Conservation (phyloP, 495 filamentous ascomycete genomes). For the Sabuloglossum arenarium region DNA sequence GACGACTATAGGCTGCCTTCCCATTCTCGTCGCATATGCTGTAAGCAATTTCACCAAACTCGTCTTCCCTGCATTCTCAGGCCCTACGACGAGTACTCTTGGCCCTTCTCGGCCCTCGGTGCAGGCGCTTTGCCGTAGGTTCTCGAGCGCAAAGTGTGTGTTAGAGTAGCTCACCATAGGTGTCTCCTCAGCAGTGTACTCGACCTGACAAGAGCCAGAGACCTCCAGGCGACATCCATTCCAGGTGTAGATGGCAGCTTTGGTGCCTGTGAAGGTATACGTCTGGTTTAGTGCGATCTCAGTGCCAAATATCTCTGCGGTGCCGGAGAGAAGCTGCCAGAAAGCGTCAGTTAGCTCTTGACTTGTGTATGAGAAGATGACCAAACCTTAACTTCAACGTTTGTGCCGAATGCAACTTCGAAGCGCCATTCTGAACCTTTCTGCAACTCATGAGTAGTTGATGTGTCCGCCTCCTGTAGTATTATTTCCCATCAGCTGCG, state of each 20-base stretch:
- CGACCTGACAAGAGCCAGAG: slow-evolving; percentile 38
- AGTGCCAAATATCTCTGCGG: slow-evolving; percentile 88
- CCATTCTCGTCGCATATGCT: slow-evolving; percentile 56
- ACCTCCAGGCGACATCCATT: slow-evolving; percentile 74
- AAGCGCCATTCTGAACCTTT: slow-evolving; percentile 70
- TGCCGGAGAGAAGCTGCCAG: slow-evolving; percentile 47
- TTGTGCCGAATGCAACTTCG: slow-evolving; percentile 50
- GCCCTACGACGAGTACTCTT: slow-evolving; percentile 66
- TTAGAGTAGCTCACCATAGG: slow-evolving; percentile 69
- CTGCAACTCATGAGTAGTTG: slow-evolving; percentile 19
- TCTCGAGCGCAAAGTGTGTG: slow-evolving; percentile 67
- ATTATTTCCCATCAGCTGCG: neutral
- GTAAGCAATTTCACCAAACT: slow-evolving; percentile 63
- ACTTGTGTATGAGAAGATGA: neutral
- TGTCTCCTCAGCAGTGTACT: slow-evolving; percentile 69
- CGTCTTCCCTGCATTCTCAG: slow-evolving; percentile 67
- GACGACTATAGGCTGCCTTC: slow-evolving; percentile 60
- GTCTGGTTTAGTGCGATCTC: slow-evolving; percentile 64
- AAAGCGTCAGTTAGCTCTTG: neutral
- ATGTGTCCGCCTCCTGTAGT: neutral
- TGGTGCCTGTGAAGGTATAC: slow-evolving; percentile 68
- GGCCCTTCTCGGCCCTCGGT: slow-evolving; percentile 39
- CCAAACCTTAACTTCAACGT: slow-evolving; percentile 36
- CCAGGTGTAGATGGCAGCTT: slow-evolving; percentile 79
- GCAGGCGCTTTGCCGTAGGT: slow-evolving; percentile 31